These are phyloP conservation scores for Theobroma cacao DNA, from an alignment of 345 rosid species.

Conservation along the genomic window DNA sequence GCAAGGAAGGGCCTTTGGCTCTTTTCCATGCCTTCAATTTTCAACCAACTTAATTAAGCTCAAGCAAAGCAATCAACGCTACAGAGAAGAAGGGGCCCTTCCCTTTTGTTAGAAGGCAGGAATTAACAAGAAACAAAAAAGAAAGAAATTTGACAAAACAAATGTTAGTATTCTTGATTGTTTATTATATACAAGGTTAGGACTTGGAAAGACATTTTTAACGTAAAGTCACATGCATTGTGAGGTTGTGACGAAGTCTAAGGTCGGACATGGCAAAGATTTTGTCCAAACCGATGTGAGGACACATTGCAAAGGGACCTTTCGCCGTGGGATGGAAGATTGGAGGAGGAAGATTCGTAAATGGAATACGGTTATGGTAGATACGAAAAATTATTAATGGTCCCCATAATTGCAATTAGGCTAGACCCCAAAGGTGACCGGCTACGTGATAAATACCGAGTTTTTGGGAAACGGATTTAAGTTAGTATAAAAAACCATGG, in stretches of 20 bases:
- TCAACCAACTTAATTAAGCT: not conserved
- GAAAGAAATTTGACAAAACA: no score
- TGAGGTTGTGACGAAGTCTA: not conserved
- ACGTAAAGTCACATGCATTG: not conserved
- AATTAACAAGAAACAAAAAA: no score
- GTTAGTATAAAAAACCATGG: not conserved
- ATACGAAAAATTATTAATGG: not conserved
- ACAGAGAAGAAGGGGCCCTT: not conserved
- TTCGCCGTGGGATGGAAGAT: not conserved
- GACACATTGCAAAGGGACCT: not conserved
- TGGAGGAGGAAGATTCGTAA: not conserved
- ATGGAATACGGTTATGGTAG: not conserved
- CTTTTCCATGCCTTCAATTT: not conserved
- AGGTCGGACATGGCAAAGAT: not conserved
- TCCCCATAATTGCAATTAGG: conserved; percentile 9
- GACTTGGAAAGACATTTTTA: not conserved
- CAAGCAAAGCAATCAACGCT: not conserved
- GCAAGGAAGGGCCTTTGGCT: not conserved
- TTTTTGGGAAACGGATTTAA: not conserved
- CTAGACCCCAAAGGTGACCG: not conserved
- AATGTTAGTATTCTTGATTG: no score
- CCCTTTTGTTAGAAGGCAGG: no score
- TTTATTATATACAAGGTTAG: no score
- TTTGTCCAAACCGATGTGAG: not conserved
- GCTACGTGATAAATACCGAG: conserved; percentile 5